Evolutionary conservation across 2,329 filamentous ascomycete genomes (phyloP).

Genomic region (Claviceps sp.): DNA sequence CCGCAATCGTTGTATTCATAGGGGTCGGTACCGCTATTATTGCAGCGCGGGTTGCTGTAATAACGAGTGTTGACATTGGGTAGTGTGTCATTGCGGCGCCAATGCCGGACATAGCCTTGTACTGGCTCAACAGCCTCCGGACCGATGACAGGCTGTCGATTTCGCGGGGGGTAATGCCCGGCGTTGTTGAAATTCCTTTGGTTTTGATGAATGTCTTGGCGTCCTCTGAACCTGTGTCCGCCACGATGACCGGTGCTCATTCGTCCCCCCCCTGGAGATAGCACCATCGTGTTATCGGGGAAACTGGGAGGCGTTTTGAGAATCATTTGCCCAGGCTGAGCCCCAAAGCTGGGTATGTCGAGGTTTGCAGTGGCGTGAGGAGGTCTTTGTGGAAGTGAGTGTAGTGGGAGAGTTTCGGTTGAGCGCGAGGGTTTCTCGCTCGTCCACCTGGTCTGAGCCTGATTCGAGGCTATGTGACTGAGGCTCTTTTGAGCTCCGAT

Average conservation of each 20-base stretch:
- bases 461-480: neutral
- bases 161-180: neutral
- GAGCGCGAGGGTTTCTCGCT: neutral
- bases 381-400: neutral
- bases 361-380: neutral
- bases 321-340: too few relatives aligned
- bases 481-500: neutral
- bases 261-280: neutral
- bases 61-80: neutral
- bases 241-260: neutral
- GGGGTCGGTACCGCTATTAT: slow-evolving; percentile 6
- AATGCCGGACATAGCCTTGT: neutral
- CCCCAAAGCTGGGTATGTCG: neutral
- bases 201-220: neutral
- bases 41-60: slow-evolving; percentile 6
- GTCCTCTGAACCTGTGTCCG: neutral
- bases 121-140: neutral
- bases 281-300: neutral
- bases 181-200: neutral
- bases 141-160: neutral
- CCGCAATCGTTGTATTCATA: slow-evolving; percentile 17
- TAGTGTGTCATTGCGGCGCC: neutral
- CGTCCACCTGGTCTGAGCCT: neutral
- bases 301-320: neutral
- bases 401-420: neutral